Evolutionary conservation across 495 filamentous ascomycete genomes (phyloP).

Genomic region (Lophiotrema nucula): DNA sequence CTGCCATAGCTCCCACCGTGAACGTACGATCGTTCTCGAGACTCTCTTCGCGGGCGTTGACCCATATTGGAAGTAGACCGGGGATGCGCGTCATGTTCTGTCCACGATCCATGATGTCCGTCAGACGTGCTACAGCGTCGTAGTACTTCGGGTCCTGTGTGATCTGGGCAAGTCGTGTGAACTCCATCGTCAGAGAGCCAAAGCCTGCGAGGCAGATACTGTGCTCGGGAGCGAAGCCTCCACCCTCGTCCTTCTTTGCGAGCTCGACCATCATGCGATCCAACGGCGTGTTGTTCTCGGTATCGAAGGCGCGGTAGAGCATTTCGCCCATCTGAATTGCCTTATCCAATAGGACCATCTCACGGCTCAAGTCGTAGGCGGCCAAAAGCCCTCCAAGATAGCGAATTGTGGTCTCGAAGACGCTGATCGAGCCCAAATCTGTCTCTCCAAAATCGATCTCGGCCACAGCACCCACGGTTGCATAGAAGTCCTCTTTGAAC

Average conservation of each 20-base stretch:
- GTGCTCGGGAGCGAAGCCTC: slow-evolving; percentile 37
- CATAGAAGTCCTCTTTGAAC: slow-evolving; percentile 40
- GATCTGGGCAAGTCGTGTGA: slow-evolving; percentile 43
- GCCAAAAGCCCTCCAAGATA: slow-evolving; percentile 53
- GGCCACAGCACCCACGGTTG: slow-evolving; percentile 36
- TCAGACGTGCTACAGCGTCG: slow-evolving; percentile 42
- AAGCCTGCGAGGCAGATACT: slow-evolving; percentile 36
- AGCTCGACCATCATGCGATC: slow-evolving; percentile 21
- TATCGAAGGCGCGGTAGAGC: slow-evolving; percentile 47
- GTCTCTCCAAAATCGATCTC: slow-evolving; percentile 43
- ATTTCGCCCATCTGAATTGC: slow-evolving; percentile 45
- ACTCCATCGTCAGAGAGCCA: slow-evolving; percentile 45
- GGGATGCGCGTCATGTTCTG: slow-evolving; percentile 41
- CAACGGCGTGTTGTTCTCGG: slow-evolving; percentile 41
- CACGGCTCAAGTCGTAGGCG: slow-evolving; percentile 52
- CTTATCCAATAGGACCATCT: slow-evolving; percentile 42
- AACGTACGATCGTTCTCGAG: slow-evolving; percentile 28
- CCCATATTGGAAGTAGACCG: slow-evolving; percentile 41
- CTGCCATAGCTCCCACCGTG: slow-evolving; percentile 43
- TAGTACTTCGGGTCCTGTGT: slow-evolving; percentile 42
- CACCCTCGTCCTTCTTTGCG: slow-evolving; percentile 37
- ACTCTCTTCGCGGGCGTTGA: slow-evolving; percentile 29
- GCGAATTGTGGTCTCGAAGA: slow-evolving; percentile 51
- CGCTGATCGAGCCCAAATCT: slow-evolving; percentile 39
- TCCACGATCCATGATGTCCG: slow-evolving; percentile 34